Base-by-base conservation (phyloP, 2,329 filamentous ascomycete species). In the Verticillium dahliae region DNA sequence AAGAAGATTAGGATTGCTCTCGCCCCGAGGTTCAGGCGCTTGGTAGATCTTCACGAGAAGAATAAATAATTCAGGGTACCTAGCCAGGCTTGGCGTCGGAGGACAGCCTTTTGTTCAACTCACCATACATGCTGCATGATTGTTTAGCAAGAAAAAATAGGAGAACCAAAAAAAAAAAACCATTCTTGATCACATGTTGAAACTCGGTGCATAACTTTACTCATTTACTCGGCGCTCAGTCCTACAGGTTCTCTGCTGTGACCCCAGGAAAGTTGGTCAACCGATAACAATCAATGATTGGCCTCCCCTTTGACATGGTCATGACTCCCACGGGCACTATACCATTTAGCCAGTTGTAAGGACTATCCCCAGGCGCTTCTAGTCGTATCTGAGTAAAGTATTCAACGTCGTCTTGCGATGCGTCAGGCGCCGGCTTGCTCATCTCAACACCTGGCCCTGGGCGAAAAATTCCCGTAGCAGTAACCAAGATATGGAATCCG, bases 1-100 rank as follows among this genome's bases (percentile, higher is more conserved):
- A 74, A 74, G 64, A 65, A 38, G 45, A 67, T 71, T 2, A 68
- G 72, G 0, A 60, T 56, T 13, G 61, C 61, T 33, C 61, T 64
- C 14, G 61, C 61, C 6, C 59, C 59, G 3, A 57, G 63, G 41
- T 64, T 60, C 31, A 57, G 34, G 56, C 61, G 61, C 10, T 54
- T 64, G 41, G 63, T 63, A 57, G 59, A 64, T 45, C 59, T 56
- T n/a, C 61, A 57, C 18, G 54, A 37, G 52, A 50, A 60, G 22
- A 54, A 56, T 11, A 61, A 59, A 52, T 45, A 2, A 27, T 34
- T 15, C 2, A n/a, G 15, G 31, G 1, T 2, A 18, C 18, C 18
- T 22, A 22, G 18, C 18, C 18, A 5, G 27, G 27, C 27, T 31
- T 31, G 27, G 27, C 5, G 27, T 5, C 5, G 27, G 27, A 31